Base-by-base conservation (phyloP, 1,284 basidiomycete species). In the Dichomitus squalens region DNA sequence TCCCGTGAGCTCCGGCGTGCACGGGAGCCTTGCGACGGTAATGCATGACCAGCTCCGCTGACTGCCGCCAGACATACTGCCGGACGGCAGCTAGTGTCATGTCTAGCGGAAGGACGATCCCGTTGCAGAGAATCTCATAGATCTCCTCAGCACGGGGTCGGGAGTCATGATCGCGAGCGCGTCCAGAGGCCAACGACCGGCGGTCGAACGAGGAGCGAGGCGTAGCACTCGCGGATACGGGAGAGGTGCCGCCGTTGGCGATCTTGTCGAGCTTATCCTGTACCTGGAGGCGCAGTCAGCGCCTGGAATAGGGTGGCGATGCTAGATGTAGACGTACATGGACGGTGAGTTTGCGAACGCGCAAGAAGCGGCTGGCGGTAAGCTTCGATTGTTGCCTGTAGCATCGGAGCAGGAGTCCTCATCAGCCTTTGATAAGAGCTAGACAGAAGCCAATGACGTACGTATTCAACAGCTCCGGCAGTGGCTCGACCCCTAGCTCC, bases 81-180 rank as follows among this genome's bases (percentile, higher is more conserved):
- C 92, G 85, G 53, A 95, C 88, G 29, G 90, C 90, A 4, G 91
- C 95, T 33, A 98, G 81, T 12, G 93, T 96, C 85, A 96, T 93
- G 57, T 90, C 85, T 27, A 90, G 76, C 25, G 93, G 90, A 29
- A 98, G 78, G 11, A 92, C 76, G 31, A 82, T 76, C 63, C 93
- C 89, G 66, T 92, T 93, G 73, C 95, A 97, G 35, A 96, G 71
- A 41, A 98, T 86, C 75, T 98, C 95, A 69, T 95, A 90, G 39
- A 82, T 67, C 43, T 95, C 90, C 66, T 96, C 93, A 1, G 90
- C 84, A 18, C 71, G 72, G 3, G 65, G 58, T 25, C 72, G 72
- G n/a, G 53, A 40, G 23, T 64, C 55, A 33, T 61, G 52, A 11
- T 62, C 65, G 11, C 6, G 52, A 41, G 29, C 57, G 38, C n/a